Base-by-base conservation (phyloP, 176 grass and related monocot species). In the Triticum timopheevii region DNA sequence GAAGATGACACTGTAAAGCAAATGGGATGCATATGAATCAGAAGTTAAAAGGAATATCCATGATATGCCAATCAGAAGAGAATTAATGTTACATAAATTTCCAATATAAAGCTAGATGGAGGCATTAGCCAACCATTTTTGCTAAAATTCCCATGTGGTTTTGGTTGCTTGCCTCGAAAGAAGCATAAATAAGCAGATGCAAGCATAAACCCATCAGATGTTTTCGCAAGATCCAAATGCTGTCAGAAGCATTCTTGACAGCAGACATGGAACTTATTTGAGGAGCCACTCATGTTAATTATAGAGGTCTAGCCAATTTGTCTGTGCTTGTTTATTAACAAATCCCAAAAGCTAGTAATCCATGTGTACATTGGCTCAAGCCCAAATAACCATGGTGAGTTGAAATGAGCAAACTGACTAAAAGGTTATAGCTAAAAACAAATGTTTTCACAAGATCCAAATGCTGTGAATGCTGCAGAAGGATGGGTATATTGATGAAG, bases 1-100 rank as follows among this genome's bases (percentile, higher is more conserved):
- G 84, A 98, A 96, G 77, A 98, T 96, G n/a, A 98, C 97, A 93
- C 97, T 98, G 90, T 47, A 47, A 47, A 4, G 72, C 61, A 56
- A 77, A 65, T 2, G 38, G 45, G 42, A 84, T 70, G 15, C 65
- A 89, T 71, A 16, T 15, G n/a, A 76, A 86, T 78, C 39, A 62
- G 25, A 84, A 31, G 16, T 79, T 84, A 54, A 59, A 78, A 70
- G 24, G 63, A 54, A 54, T 49, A 28, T 25, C 40, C 72, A 75
- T 1, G 4, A 65, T 36, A 68, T 61, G 23, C 10, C 25, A 74
- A 69, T 65, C n/a, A 68, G 52, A 49, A 83, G 5, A 10, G 36
- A 81, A 54, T 79, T 33, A 79, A 71, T 10, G 49, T 16, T 40
- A 54, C 4, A 72, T 61, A 76, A 77, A 44, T 15, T 75, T 68